Percentiles rank a stretch among this genome's conserved stretches.
Conservation (phyloP, 805 yeast species). For the Scheffersomyces amazonensis region DNA sequence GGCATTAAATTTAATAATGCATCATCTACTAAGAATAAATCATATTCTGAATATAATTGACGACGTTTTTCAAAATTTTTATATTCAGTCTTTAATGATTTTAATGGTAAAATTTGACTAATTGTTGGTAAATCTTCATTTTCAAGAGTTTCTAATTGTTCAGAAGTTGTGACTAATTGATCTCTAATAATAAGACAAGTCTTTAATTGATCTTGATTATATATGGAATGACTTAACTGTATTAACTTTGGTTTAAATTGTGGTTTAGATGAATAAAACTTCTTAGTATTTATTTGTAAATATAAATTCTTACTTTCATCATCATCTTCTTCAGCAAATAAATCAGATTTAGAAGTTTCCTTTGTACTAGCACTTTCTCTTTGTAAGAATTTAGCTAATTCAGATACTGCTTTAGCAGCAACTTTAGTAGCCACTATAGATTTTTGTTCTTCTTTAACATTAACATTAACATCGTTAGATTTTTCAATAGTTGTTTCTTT, state of each 20-base stretch:
- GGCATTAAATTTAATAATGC: slow-evolving; percentile 79
- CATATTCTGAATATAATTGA: slow-evolving; percentile 63
- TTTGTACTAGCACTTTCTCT: slow-evolving; percentile 28
- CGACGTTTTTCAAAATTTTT: slow-evolving; percentile 89
- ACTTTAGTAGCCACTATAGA: slow-evolving; percentile 19
- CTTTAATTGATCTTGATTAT: slow-evolving; percentile 37
- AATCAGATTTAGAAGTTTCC: slow-evolving; percentile 31
- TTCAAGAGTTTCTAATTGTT: slow-evolving; percentile 45
- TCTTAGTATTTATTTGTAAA: slow-evolving; percentile 63
- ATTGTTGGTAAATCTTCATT: slow-evolving; percentile 44
- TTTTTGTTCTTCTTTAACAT: neutral
- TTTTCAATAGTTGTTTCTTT: slow-evolving; percentile 4
- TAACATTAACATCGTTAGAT: slow-evolving; percentile 1
- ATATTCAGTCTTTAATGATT: slow-evolving; percentile 78
- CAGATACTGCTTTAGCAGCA: slow-evolving; percentile 52
- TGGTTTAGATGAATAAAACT: slow-evolving; percentile 58
- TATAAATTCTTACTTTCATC: slow-evolving; percentile 54
- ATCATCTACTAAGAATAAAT: slow-evolving; percentile 82
- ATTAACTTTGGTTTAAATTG: slow-evolving; percentile 56
- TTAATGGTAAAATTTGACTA: slow-evolving; percentile 60
- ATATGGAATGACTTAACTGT: slow-evolving; percentile 45
- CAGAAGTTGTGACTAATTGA: slow-evolving; percentile 41
- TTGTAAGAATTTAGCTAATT: slow-evolving; percentile 59
- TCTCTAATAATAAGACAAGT: slow-evolving; percentile 74
- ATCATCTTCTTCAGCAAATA: slow-evolving; percentile 46